phyloP scores from a whole-genome alignment of 163 green algal genomes.

The Trebouxia gelatinosa region DNA sequence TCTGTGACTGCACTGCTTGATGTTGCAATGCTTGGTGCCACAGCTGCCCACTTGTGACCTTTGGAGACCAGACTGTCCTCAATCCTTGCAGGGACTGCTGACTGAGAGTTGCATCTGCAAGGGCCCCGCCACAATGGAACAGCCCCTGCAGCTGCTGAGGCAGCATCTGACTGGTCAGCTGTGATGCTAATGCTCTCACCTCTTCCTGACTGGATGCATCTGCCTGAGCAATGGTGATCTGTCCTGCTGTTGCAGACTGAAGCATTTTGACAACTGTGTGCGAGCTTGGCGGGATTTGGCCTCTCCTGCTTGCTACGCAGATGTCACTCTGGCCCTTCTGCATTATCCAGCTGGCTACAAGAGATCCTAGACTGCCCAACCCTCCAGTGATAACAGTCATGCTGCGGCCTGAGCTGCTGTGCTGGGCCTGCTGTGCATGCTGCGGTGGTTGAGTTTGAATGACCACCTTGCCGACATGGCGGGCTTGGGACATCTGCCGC shows the following conservation, averaged over 20 bases:
- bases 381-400: conserved; percentile 53
- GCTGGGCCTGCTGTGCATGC: not conserved
- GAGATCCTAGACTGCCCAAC: conserved; percentile 50
- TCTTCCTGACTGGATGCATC: conserved; percentile 12
- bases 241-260: not conserved
- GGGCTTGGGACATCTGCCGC: conserved; percentile 78
- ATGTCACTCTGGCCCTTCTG: conserved; percentile 30
- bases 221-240: conserved; percentile 1
- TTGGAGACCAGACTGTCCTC: conserved; percentile 20
- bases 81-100: conserved; percentile 40
- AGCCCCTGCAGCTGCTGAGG: conserved; percentile 32
- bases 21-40: not conserved
- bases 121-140: conserved; percentile 55
- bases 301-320: conserved; percentile 46
- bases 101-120: conserved; percentile 53
- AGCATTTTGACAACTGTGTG: not conserved
- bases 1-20: too few relatives aligned
- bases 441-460: conserved; percentile 34
- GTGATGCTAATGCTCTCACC: not conserved
- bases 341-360: conserved; percentile 46
- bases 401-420: not conserved
- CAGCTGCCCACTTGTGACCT: not conserved
- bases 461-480: conserved; percentile 88
- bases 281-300: conserved; percentile 19
- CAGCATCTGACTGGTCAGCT: conserved; percentile 1